Base-by-base conservation (phyloP, 148 eudicot species). In the Cornus suecica region DNA sequence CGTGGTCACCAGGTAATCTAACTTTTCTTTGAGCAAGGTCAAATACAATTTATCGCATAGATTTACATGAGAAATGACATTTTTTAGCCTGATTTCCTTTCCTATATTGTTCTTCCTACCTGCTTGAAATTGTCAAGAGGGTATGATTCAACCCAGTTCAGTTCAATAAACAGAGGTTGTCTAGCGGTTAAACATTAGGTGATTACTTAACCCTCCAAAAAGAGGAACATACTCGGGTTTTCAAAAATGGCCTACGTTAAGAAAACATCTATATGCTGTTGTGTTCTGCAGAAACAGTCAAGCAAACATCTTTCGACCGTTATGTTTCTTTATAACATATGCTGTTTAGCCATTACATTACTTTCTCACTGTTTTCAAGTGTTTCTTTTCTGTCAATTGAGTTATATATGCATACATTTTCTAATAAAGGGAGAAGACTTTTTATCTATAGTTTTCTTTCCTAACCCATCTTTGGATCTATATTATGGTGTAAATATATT, bases 1-100 rank as follows among this genome's bases (percentile, higher is more conserved):
- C 87, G 96, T 8, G 98, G 94, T 79, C 98, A 93, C 85, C 98
- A 93, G 92, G 98, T 93, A 80, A 72, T 24, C 26, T 0, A 52
- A 23, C 6, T 28, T 77, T 13, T 58, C 7, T 4, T 18, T 26
- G 7, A 48, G 18, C 26, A 34, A 62, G 66, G 70, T 70, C 30
- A 66, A 65, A 18, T 66, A 15, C 26, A 41, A 29, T 10, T 73
- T 24, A 2, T 5, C 37, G 65, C 31, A 29, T 60, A 60, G 28
- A 25, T 71, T 3, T 56, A 4, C 24, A 67, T 27, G 9, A 67
- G 9, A 7, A 29, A 67, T 7, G 26, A 15, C 45, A 67, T 32
- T 7, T n/a, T 31, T 3, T 22, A 24, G 15, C 56, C 28, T 41
- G 3, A 1, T 41, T 18, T 58, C 25, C 62, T 2, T 37, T 58